Evolutionary conservation across 768 basidiomycete species (phyloP).

Genomic region (Lentinula raphanica): DNA sequence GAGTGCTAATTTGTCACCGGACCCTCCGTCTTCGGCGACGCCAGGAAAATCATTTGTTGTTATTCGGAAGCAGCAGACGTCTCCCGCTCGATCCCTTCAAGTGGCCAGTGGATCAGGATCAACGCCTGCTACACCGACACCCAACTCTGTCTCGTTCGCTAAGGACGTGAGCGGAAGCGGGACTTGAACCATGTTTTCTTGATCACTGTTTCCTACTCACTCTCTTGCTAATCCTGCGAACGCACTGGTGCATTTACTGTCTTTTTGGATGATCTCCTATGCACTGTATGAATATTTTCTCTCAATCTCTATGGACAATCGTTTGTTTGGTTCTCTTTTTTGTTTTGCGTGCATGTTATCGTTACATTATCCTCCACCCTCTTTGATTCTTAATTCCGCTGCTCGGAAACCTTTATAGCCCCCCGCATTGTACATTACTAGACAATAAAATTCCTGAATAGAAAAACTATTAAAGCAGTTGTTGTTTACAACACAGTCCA

Average conservation of each 20-base stretch:
- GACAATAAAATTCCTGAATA: neutral
- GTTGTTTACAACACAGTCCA: no score
- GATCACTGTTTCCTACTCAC: no score
- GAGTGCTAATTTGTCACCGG: constrained; percentile 12
- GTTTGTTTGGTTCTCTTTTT: neutral
- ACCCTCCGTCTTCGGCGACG: constrained; percentile 22
- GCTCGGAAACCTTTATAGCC: neutral
- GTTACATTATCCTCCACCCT: neutral
- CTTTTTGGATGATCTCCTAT: neutral
- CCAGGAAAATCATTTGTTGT: constrained; percentile 63
- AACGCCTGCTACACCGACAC: neutral
- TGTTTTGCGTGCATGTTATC: neutral
- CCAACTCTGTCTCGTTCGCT: neutral
- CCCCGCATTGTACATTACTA: neutral
- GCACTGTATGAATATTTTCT: neutral
- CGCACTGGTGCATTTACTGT: neutral
- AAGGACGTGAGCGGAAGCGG: neutral
- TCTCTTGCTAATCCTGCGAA: neutral
- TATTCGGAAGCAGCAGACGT: constrained; percentile 52
- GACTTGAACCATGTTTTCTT: neutral
- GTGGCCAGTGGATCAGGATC: constrained; percentile 9
- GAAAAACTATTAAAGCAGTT: neutral
- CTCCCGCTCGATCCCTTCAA: constrained; percentile 29
- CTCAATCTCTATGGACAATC: neutral
- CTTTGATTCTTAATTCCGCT: neutral